Conservation (phyloP, 148 eudicot genomes). For the Suaeda aralocaspica region DNA sequence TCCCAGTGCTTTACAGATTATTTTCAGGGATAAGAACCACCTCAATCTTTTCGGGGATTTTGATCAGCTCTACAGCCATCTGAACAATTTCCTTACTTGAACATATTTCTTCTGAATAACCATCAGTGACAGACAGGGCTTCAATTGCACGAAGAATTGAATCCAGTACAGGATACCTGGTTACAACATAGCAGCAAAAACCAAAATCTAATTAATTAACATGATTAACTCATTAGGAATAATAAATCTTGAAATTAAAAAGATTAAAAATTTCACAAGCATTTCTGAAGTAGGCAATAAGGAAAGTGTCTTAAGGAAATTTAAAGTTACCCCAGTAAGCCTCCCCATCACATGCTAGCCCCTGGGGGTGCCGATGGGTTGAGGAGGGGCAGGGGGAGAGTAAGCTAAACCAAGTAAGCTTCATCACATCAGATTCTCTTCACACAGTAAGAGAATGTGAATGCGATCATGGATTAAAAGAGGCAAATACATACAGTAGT, state of each 20-base stretch:
- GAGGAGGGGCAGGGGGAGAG: too few species aligned
- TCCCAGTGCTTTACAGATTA: background rate
- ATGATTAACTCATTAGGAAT: background rate
- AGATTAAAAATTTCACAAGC: background rate
- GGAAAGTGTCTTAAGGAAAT: background rate
- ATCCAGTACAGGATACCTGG: conserved; percentile 78
- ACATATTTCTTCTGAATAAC: conserved; percentile 62
- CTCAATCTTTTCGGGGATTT: conserved; percentile 84
- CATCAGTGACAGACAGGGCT: conserved; percentile 69
- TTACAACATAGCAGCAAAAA: conserved; percentile 8
- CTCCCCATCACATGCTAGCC: too few species aligned
- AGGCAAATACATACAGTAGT: too few species aligned
- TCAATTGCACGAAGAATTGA: conserved; percentile 75
- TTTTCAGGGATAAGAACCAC: conserved; percentile 29
- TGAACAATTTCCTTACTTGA: conserved; percentile 55
- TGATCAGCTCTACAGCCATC: conserved; percentile 60
- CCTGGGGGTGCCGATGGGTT: too few species aligned
- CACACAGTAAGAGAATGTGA: too few species aligned
- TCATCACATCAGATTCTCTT: too few species aligned
- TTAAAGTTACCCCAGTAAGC: too few species aligned
- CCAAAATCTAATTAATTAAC: background rate
- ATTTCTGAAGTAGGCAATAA: background rate
- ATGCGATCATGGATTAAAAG: too few species aligned
- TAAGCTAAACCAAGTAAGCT: too few species aligned
- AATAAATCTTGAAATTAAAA: background rate